Conservation (phyloP, 345 rosid species). For the Excoecaria cochinchinensis region DNA sequence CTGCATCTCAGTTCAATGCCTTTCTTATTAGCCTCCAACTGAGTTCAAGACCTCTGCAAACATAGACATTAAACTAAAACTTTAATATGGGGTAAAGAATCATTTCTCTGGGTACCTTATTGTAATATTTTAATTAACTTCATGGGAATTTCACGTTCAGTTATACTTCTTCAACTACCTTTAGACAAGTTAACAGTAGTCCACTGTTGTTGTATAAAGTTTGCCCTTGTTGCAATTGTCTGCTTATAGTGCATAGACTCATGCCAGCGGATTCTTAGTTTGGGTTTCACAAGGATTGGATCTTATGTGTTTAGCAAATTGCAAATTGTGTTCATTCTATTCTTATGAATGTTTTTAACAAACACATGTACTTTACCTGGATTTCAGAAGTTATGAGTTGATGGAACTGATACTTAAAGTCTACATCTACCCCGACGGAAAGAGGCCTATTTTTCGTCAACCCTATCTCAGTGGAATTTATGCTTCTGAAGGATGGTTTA, state of each 20-base stretch:
- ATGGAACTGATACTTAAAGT: constrained; percentile 85
- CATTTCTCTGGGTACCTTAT: not conserved
- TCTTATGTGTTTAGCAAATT: not conserved
- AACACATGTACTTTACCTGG: constrained; percentile 11
- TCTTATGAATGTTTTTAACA: not conserved
- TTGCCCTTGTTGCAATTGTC: constrained; percentile 3
- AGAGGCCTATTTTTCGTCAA: constrained; percentile 66
- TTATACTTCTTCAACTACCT: not conserved
- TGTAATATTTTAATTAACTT: not conserved
- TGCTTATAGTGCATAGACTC: not conserved
- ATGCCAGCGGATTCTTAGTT: not conserved
- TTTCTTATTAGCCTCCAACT: not conserved
- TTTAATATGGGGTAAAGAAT: not conserved
- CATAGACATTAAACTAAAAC: not conserved
- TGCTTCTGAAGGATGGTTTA: constrained; percentile 99
- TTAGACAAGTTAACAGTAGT: not conserved
- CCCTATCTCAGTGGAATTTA: constrained; percentile 79
- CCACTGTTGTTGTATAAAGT: not conserved
- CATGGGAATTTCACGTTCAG: not conserved
- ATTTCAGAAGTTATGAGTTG: constrained; percentile 75
- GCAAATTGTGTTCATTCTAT: not conserved
- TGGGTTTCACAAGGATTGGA: not conserved
- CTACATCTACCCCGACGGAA: constrained; percentile 73
- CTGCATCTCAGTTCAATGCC: too few relatives aligned
- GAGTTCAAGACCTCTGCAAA: too few relatives aligned